Conservation (phyloP, 345 rosid genomes). For the Carallia pectinifolia region DNA sequence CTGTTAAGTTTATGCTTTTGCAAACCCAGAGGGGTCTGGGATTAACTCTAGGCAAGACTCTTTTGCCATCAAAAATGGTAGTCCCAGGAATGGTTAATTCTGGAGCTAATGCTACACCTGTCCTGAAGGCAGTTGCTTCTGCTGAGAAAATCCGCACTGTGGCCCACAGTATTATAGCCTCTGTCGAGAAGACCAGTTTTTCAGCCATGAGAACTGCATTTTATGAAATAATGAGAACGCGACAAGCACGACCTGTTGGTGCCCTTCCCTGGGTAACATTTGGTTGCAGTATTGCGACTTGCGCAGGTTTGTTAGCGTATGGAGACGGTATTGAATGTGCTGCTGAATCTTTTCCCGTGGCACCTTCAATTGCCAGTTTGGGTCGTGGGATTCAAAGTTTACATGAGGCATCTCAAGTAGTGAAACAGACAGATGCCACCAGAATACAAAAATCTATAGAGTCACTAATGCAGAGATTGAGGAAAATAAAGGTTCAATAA, state of each 20-base stretch:
- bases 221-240: conserved; percentile 90
- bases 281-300: conserved; percentile 76
- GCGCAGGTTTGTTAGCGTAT: conserved; percentile 60
- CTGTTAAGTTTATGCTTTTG: conserved; percentile 56
- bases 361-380: conserved; percentile 86
- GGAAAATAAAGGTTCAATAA: conserved; percentile 54
- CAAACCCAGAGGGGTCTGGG: conserved; percentile 72
- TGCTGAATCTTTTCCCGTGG: conserved; percentile 79
- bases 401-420: conserved; percentile 63
- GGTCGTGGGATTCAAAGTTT: conserved; percentile 88
- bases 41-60: conserved; percentile 51
- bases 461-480: conserved; percentile 65
- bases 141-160: conserved; percentile 81
- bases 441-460: conserved; percentile 80
- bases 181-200: conserved; percentile 89
- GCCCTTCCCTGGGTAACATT: conserved; percentile 78
- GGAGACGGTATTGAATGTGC: conserved; percentile 95
- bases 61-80: conserved; percentile 57
- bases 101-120: conserved; percentile 58
- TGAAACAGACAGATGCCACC: conserved; percentile 51
- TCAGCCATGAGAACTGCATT: conserved; percentile 93
- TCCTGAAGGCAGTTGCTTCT: conserved; percentile 66
- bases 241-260: conserved; percentile 55
- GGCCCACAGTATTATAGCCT: conserved; percentile 71
- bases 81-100: conserved; percentile 73